Evolutionary conservation across 1,139 yeast species (phyloP), one percentile per base, ranked within the genome.

Genomic region (Yamadazyma membranifaciens): DNA sequence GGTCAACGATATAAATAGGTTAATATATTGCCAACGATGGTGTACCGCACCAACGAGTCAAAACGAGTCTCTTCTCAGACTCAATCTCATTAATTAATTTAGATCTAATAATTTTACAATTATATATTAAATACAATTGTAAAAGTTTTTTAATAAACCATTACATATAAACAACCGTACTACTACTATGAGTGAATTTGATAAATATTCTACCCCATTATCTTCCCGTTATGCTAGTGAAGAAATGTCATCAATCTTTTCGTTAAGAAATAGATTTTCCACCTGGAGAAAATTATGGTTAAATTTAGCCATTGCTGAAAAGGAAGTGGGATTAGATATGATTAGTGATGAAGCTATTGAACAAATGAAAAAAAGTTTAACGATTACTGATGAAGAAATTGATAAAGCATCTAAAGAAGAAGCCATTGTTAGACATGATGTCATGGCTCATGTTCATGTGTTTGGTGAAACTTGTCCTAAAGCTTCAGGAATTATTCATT

Each of bases 231-330:
- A 92, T 73, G 98, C 98, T 42, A 87, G 96, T 51, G 91, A 86
- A 62, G 98, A 92, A 71, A 92, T 92, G 98, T 84, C 96, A 48
- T 75, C 78, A 55, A 76, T 92, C 60, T 92, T 92, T 76, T 91
- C 98, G 37, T 70, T 86, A 60, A 83, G 96, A 70, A 91, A 87
- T 71, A 80, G 99, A 63, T 92, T 86, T 67, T 86, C 96, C 40
- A 92, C 98, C 38, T 92, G 99, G 99, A 85, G 99, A 77, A 87
- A 87, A 67, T 79, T 92, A 53, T 92, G 99, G 99, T 80, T 82
- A 60, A 89, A 87, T 62, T 76, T 92, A 54, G 99, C 99, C 52
- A 83, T 85, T 61, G 98, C 98, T 47, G 98, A 92, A 71, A 76
- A 88, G 66, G 87, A 88, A 62, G 79, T 89, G 38, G 98, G 98